These are phyloP conservation scores for Penicillium bialowiezense DNA, from an alignment of 495 filamentous ascomycete species.

Conservation along the genomic window DNA sequence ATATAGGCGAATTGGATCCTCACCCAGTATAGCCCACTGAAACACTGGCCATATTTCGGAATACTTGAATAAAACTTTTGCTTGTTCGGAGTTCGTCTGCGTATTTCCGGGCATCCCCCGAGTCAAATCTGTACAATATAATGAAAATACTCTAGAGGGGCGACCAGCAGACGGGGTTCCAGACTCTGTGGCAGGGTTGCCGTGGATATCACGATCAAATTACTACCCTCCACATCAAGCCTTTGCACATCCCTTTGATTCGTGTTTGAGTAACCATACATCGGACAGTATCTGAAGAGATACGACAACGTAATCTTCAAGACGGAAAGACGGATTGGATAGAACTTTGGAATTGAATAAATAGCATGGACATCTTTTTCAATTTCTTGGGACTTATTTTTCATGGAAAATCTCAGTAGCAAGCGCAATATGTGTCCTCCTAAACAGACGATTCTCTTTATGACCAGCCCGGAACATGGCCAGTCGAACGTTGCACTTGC, in stretches of 20 bases:
- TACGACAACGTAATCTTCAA: neutral
- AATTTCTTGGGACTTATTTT: neutral
- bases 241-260: no score
- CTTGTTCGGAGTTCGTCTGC: no score
- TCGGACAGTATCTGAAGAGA: conserved; percentile 2
- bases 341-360: neutral
- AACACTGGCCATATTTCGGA: no score
- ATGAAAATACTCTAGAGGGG: no score
- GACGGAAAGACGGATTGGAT: no score
- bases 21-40: conserved; percentile 32
- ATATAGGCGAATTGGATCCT: conserved; percentile 48
- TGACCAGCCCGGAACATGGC: conserved; percentile 56
- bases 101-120: no score
- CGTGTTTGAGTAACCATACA: conserved; percentile 8
- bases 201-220: no score
- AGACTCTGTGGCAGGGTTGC: no score
- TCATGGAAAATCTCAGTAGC: neutral
- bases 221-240: no score
- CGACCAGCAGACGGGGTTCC: no score
- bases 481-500: conserved; percentile 56
- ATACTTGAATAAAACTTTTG: no score
- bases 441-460: conserved; percentile 37
- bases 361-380: neutral
- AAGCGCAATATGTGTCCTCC: conserved; percentile 3
- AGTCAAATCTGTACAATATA: no score